phyloP scores from a whole-genome alignment of 768 basidiomycete genomes.

The Auricularia sp. region DNA sequence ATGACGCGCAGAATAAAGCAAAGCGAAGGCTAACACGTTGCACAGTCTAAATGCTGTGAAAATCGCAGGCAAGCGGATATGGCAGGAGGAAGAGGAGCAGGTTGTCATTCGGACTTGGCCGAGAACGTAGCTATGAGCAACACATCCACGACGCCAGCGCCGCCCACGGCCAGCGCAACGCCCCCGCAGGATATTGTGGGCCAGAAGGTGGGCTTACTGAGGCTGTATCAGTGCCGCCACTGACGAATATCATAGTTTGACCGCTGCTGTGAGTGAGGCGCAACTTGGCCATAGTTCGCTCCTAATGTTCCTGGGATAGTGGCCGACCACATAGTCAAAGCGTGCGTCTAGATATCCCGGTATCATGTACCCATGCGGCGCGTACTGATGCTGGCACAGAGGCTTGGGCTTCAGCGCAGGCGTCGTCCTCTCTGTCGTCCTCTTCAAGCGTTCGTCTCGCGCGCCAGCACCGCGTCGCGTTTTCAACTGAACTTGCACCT shows the following conservation, averaged over 20 bases:
- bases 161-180: not conserved
- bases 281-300: not conserved
- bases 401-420: slow-evolving; percentile 85
- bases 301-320: slow-evolving; percentile 26
- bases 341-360: slow-evolving; percentile 38
- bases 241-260: slow-evolving; percentile 47
- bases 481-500: slow-evolving; percentile 1
- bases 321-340: slow-evolving; percentile 78
- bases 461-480: slow-evolving; percentile 4
- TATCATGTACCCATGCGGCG: not conserved
- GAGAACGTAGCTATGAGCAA: not conserved
- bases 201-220: slow-evolving; percentile 59
- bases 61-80: too few species aligned
- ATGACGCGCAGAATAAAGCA: too few species aligned
- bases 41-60: too few species aligned
- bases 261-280: slow-evolving; percentile 59
- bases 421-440: slow-evolving; percentile 78
- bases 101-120: too few species aligned
- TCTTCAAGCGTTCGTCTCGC: slow-evolving; percentile 73
- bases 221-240: not conserved
- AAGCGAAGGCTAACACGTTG: too few species aligned
- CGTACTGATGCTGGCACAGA: slow-evolving; percentile 27
- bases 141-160: not conserved
- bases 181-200: slow-evolving; percentile 39
- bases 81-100: too few species aligned